Evolutionary conservation across 1,284 basidiomycete species (phyloP).

Genomic region (Trichosporon faecale): DNA sequence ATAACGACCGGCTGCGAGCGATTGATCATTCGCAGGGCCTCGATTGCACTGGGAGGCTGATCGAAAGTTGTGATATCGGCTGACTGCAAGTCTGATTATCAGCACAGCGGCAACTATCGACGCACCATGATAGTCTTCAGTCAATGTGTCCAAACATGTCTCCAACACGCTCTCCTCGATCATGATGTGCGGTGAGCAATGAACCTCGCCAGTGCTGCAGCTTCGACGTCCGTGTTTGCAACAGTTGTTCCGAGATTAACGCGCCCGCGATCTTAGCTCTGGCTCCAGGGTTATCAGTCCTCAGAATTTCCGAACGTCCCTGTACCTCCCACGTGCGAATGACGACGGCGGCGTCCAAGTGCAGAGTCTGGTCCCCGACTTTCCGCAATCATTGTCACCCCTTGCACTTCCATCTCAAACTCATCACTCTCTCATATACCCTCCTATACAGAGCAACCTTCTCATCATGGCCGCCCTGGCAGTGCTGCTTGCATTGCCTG

Average conservation of each 20-base stretch:
- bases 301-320: not conserved
- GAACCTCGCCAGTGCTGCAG: not conserved
- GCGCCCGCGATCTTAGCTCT: not conserved
- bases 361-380: not conserved
- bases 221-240: not conserved
- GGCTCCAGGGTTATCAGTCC: not conserved
- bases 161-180: slow-evolving; percentile 12
- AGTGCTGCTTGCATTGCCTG: slow-evolving; percentile 4
- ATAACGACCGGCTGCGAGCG: slow-evolving; percentile 76
- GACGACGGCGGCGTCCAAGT: not conserved
- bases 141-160: slow-evolving; percentile 18
- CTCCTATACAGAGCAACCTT: not conserved
- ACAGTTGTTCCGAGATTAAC: not conserved
- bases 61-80: slow-evolving; percentile 46
- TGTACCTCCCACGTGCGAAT: not conserved
- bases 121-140: slow-evolving; percentile 25
- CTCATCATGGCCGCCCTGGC: slow-evolving; percentile 11
- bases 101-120: too few species aligned
- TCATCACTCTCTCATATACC: not conserved
- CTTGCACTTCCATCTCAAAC: not conserved
- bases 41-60: slow-evolving; percentile 63
- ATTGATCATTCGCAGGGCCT: slow-evolving; percentile 69
- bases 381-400: not conserved
- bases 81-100: not conserved
- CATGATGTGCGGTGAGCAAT: not conserved